phyloP scores from a whole-genome alignment of 371 early-diverging fungal genomes.

The Rhizomucor miehei region DNA sequence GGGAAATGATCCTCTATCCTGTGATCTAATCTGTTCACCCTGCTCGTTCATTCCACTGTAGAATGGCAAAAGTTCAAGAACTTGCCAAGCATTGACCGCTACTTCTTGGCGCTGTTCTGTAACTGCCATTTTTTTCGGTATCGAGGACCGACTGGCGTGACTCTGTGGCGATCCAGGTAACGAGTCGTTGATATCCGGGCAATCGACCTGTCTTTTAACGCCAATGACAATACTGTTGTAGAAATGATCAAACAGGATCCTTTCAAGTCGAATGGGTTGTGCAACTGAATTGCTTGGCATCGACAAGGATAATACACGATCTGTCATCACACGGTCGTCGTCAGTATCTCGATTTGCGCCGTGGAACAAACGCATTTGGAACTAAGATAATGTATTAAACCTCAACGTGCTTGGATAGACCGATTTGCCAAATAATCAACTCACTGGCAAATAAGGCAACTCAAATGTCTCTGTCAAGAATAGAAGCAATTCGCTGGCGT shows the following conservation, averaged over 20 bases:
- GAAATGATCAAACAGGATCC: slow-evolving; percentile 26
- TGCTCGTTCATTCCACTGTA: slow-evolving; percentile 58
- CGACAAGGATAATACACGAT: slow-evolving; percentile 48
- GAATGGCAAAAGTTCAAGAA: slow-evolving; percentile 56
- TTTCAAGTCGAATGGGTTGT: slow-evolving; percentile 17
- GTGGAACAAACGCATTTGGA: slow-evolving; percentile 54
- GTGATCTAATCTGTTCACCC: slow-evolving; percentile 44
- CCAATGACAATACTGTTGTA: slow-evolving; percentile 37
- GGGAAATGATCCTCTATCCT: slow-evolving; percentile 41
- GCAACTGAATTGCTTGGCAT: slow-evolving; percentile 26
- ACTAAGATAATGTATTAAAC: slow-evolving; percentile 12
- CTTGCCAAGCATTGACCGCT: slow-evolving; percentile 59
- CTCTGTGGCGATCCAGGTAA: slow-evolving; percentile 8
- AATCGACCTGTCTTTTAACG: slow-evolving; percentile 26
- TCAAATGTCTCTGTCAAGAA: slow-evolving; percentile 54
- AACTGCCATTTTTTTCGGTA: slow-evolving; percentile 9
- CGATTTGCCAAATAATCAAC: slow-evolving; percentile 3
- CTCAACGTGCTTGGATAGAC: too few species aligned
- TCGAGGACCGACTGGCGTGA: slow-evolving; percentile 3
- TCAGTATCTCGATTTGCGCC: slow-evolving; percentile 47
- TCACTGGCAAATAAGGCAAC: slow-evolving; percentile 55
- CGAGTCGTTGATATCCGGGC: slow-evolving; percentile 1
- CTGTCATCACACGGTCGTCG: slow-evolving; percentile 59
- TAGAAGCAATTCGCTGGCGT: slow-evolving; percentile 55
- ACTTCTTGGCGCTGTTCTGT: slow-evolving; percentile 13